Percentiles rank a stretch among this genome's conserved stretches.
Evolutionary conservation across 129 eudicot genomes (phyloP).

Genomic region (Arctium minus): DNA sequence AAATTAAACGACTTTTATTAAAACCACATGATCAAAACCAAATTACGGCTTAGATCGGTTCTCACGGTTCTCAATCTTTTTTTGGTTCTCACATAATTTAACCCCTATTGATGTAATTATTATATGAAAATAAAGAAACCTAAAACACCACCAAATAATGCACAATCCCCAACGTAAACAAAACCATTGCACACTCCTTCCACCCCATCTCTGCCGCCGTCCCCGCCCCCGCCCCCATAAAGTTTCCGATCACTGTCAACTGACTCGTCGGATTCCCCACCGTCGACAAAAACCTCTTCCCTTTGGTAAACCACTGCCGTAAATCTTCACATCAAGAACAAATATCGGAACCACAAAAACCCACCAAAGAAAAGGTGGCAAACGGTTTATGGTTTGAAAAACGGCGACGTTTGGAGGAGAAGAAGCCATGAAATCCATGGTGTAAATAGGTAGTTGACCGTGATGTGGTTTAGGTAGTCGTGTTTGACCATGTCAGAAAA

Average conservation of each 20-base stretch:
- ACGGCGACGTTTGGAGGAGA: conserved; percentile 41
- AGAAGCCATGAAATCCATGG: conserved; percentile 72
- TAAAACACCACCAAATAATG: conserved; percentile 55
- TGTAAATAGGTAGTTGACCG: conserved; percentile 66
- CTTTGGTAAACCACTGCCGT: conserved; percentile 69
- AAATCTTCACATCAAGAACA: conserved; percentile 48
- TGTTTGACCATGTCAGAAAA: conserved; percentile 40
- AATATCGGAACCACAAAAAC: conserved; percentile 43
- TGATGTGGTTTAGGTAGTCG: conserved; percentile 58
- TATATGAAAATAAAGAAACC: too few relatives aligned
- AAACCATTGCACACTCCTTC: conserved; percentile 42
- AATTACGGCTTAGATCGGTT: too few relatives aligned
- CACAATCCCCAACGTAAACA: conserved; percentile 48
- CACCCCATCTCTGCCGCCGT: conserved; percentile 55
- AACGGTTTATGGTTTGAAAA: background rate
- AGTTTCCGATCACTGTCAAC: conserved; percentile 49
- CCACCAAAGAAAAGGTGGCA: conserved; percentile 32
- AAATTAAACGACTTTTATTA: too few relatives aligned
- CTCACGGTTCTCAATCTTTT: too few relatives aligned
- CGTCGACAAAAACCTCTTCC: conserved; percentile 39
- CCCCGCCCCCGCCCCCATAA: conserved; percentile 52
- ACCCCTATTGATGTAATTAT: too few relatives aligned
- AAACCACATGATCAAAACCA: too few relatives aligned
- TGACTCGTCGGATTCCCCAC: conserved; percentile 63
- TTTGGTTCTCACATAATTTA: too few relatives aligned